A percentile compares a stretch with the other conserved stretches of the same genome.
Conservation (phyloP, 164 flowering plant genomes). For the Nymphaea colorata region DNA sequence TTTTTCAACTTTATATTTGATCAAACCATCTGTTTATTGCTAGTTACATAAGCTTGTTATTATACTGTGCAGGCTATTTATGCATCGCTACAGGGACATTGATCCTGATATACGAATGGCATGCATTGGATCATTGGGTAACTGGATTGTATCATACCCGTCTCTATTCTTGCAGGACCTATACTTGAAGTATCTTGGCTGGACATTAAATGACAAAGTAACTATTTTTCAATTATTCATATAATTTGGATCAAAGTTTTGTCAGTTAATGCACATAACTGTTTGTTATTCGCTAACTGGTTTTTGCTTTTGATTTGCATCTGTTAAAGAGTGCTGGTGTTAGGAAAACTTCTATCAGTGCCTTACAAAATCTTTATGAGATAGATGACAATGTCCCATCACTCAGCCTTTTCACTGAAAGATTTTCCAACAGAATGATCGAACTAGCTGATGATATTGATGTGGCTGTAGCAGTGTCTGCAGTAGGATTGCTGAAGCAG, state of each 20-base stretch:
- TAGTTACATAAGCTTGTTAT: no score
- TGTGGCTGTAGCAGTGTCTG: constrained; percentile 93
- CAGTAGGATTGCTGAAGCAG: constrained; percentile 91
- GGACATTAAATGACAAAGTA: constrained; percentile 98
- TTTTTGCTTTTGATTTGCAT: constrained; percentile 10
- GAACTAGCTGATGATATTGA: constrained; percentile 99
- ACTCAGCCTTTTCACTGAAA: constrained; percentile 85
- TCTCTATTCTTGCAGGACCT: constrained; percentile 85
- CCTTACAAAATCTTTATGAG: constrained; percentile 90
- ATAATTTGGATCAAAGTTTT: no score
- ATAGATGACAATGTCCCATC: constrained; percentile 90
- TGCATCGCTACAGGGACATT: constrained; percentile 94
- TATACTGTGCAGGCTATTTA: constrained; percentile 60
- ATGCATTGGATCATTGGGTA: constrained; percentile 90
- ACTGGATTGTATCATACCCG: constrained; percentile 91
- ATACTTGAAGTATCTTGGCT: constrained; percentile 94
- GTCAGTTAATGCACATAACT: neutral
- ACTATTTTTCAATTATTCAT: constrained; percentile 2
- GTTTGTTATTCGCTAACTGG: constrained; percentile 1
- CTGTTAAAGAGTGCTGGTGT: constrained; percentile 72
- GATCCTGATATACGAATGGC: constrained; percentile 84
- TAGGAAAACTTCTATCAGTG: constrained; percentile 77
- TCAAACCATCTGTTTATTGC: no score
- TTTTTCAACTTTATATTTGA: neutral
- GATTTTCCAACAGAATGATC: constrained; percentile 88